These are phyloP conservation scores for Elongisporangium undulatum DNA, from an alignment of 352 stramenopile species.

Conservation along the genomic window DNA sequence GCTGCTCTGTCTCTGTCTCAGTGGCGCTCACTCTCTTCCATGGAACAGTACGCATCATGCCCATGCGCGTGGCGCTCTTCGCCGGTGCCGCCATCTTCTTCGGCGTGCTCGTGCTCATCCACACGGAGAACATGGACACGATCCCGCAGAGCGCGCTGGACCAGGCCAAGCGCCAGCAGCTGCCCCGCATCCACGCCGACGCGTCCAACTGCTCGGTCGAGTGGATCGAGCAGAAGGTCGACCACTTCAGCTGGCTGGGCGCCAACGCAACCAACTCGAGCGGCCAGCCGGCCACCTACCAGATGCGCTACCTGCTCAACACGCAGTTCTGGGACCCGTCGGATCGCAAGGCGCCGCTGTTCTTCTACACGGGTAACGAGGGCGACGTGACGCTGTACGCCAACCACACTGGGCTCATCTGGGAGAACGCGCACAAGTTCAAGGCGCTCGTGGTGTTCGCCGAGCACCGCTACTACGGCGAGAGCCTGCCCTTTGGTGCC, in stretches of 20 bases:
- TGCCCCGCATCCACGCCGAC: constrained; percentile 38
- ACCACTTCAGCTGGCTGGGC: constrained; percentile 84
- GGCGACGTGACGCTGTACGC: constrained; percentile 92
- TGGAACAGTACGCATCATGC: constrained; percentile 24
- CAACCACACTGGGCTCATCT: constrained; percentile 94
- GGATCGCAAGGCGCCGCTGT: constrained; percentile 73
- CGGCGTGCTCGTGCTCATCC: constrained; percentile 62
- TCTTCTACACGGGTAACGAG: constrained; percentile 95
- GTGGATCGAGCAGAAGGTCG: constrained; percentile 87
- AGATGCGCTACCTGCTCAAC: constrained; percentile 90
- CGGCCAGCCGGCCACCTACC: constrained; percentile 50
- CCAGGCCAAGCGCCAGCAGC: constrained; percentile 32
- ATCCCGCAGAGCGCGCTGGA: constrained; percentile 43
- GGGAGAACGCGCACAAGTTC: constrained; percentile 88
- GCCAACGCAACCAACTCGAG: constrained; percentile 17
- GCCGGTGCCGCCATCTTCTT: constrained; percentile 40
- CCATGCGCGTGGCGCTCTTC: constrained; percentile 43
- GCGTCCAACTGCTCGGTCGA: constrained; percentile 74
- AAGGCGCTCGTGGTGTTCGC: constrained; percentile 92
- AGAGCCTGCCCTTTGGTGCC: constrained; percentile 74
- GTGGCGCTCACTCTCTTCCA: neutral
- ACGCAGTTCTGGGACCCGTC: constrained; percentile 73
- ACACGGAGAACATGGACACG: constrained; percentile 55
- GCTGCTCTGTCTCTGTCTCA: neutral
- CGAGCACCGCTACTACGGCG: constrained; percentile 96